Conservation (phyloP, 352 stramenopile species). For the Pseudoperonospora humuli region DNA sequence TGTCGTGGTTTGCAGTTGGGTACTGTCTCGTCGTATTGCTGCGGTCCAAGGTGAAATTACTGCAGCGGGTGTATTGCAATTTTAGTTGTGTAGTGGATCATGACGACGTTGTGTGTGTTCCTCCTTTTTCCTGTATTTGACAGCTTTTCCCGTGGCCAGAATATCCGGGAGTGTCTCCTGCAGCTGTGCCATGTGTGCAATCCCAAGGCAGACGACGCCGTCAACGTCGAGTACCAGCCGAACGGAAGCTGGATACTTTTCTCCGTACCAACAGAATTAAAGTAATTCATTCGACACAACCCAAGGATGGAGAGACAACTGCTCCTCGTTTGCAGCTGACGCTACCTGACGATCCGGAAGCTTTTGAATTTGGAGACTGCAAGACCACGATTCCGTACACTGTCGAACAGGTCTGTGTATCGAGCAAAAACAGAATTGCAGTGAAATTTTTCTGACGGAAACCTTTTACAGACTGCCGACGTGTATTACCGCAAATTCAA, state of each 20-base stretch:
- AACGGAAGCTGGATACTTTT: conserved; percentile 26
- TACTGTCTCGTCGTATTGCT: conserved; percentile 41
- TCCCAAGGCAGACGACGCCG: conserved; percentile 4
- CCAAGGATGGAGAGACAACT: conserved; percentile 9
- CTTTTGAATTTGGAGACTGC: conserved; percentile 42
- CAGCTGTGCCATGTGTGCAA: neutral
- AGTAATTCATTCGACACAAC: conserved; percentile 19
- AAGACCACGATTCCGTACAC: conserved; percentile 41
- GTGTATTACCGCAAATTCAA: conserved; percentile 82
- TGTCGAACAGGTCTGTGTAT: conserved; percentile 42
- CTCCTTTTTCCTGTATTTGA: neutral
- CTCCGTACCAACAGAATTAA: conserved; percentile 37
- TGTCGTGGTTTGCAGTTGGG: conserved; percentile 52
- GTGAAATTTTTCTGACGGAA: neutral
- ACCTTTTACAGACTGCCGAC: conserved; percentile 34
- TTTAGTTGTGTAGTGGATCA: too few relatives aligned
- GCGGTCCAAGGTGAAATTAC: conserved; percentile 26
- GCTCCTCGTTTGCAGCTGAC: conserved; percentile 31
- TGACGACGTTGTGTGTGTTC: too few relatives aligned
- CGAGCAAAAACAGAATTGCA: neutral
- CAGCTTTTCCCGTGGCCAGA: conserved; percentile 51
- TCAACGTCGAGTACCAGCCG: conserved; percentile 4
- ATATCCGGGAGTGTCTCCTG: conserved; percentile 23
- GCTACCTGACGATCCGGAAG: conserved; percentile 32
- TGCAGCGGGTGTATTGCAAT: too few relatives aligned